Evolutionary conservation across 2,329 filamentous ascomycete species (phyloP), one percentile per base, ranked within the genome.

Genomic region (Fusarium sp.): DNA sequence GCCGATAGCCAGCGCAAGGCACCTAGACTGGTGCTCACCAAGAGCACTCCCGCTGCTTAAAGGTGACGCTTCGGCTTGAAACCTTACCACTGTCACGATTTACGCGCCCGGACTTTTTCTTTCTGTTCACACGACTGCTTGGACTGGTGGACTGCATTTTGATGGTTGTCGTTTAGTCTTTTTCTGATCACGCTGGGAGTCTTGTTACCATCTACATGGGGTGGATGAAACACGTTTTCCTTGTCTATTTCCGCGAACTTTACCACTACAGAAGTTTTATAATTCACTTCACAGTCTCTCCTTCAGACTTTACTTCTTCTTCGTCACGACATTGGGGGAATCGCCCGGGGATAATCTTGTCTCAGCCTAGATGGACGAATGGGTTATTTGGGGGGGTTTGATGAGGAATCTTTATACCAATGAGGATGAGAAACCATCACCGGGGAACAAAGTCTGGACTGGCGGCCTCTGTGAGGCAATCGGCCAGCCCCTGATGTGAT

Each of bases 1-100:
- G 81, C 82, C 55, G 86, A 88, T 71, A 86, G 87, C 64, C 90
- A 93, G 82, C 93, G 94, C 82, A 95, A 92, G 85, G 92, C 92
- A 75, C 92, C 94, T 58, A 92, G 94, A 86, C 89, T 97, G 78
- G 92, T 98, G 73, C 88, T 98, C 73, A 95, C 93, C 73, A 95
- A 91, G 80, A 75, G 56, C 68, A 76, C 61, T 7, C 50, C 70
- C 18, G 60, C 66, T 68, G 74, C 68, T 70, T 75, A 67, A 50
- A 73, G 73, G 73, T 75, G 67, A 75, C 54, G 69, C 74, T 69
- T 67, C 55, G 60, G 59, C 72, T 59, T 26, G 53, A 59, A 73
- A 64, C 61, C 64, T 73, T 63, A 56, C 65, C 62, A 69, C 70
- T 76, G 72, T 79, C 70, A 76, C 77, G 81, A 82, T 77, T 81